Evolutionary conservation across 2,329 filamentous ascomycete species (phyloP).

Genomic region (Corinectria fuckeliana): DNA sequence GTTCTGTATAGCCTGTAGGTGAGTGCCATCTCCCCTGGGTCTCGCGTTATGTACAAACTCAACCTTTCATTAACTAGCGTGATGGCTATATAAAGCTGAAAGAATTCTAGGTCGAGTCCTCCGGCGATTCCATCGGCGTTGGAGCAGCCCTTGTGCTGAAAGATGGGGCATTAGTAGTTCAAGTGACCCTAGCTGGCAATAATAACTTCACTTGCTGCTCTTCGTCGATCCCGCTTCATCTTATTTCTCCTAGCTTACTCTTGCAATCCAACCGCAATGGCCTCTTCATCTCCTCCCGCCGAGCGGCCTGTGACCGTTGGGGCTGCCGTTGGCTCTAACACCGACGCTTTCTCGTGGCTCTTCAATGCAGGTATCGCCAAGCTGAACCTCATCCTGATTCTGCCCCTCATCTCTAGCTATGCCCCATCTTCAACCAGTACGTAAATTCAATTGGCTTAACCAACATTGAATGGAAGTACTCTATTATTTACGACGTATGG

Average conservation of each 20-base stretch:
- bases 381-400: slow-evolving; percentile 6
- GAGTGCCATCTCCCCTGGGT: no score
- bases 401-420: slow-evolving; percentile 7
- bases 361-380: slow-evolving; percentile 8
- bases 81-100: no score
- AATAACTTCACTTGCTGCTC: background rate
- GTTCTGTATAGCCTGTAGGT: no score
- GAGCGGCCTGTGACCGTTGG: slow-evolving; percentile 1
- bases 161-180: background rate
- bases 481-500: slow-evolving; percentile 21
- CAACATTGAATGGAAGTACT: slow-evolving; percentile 21
- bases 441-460: slow-evolving; percentile 47
- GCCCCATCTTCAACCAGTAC: slow-evolving; percentile 47
- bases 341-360: slow-evolving; percentile 1
- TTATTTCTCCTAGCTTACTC: background rate
- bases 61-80: no score
- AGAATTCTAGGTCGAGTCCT: no score
- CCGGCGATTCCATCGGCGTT: no score
- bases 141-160: background rate
- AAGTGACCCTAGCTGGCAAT: background rate
- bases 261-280: background rate
- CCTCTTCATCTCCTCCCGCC: background rate
- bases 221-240: background rate
- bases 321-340: background rate
- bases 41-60: no score